These are phyloP conservation scores for Aspergillus hortae DNA, from an alignment of 2,329 filamentous ascomycete species.

Conservation along the genomic window DNA sequence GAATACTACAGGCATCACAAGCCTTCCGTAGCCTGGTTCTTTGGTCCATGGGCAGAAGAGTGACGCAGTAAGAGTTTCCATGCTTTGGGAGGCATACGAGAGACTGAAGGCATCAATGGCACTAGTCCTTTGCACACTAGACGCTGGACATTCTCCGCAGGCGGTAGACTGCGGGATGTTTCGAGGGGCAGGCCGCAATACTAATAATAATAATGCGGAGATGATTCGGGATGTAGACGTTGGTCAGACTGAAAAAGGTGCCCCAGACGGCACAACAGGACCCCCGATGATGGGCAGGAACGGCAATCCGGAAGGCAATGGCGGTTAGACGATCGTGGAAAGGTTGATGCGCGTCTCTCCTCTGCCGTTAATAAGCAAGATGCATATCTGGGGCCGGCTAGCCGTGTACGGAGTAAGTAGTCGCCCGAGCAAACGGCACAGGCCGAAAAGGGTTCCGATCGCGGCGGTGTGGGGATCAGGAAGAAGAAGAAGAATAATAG, in stretches of 20 bases:
- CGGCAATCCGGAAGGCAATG: not conserved
- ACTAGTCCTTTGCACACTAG: not conserved
- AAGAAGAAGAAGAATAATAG: too few species aligned
- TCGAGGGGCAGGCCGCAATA: not conserved
- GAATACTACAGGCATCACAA: conserved; percentile 52
- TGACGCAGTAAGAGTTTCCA: conserved; percentile 18
- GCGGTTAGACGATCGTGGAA: not conserved
- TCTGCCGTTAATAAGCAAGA: not conserved
- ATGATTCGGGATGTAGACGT: not conserved
- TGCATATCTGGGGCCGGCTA: too few species aligned
- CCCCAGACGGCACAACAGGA: not conserved
- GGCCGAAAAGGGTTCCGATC: too few species aligned
- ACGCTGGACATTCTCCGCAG: not conserved
- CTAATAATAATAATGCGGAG: not conserved
- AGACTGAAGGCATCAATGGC: conserved; percentile 5
- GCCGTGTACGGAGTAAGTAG: too few species aligned
- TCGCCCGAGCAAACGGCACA: too few species aligned
- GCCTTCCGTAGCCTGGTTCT: conserved; percentile 48
- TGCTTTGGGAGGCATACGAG: conserved; percentile 19
- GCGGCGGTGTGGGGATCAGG: too few species aligned
- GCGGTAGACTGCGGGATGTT: not conserved
- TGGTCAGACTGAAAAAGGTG: not conserved
- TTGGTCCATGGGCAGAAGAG: conserved; percentile 30
- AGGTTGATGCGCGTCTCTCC: not conserved
- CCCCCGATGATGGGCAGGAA: not conserved